These are phyloP conservation scores for Rubroshorea leprosula DNA, from an alignment of 345 rosid species.

Conservation along the genomic window DNA sequence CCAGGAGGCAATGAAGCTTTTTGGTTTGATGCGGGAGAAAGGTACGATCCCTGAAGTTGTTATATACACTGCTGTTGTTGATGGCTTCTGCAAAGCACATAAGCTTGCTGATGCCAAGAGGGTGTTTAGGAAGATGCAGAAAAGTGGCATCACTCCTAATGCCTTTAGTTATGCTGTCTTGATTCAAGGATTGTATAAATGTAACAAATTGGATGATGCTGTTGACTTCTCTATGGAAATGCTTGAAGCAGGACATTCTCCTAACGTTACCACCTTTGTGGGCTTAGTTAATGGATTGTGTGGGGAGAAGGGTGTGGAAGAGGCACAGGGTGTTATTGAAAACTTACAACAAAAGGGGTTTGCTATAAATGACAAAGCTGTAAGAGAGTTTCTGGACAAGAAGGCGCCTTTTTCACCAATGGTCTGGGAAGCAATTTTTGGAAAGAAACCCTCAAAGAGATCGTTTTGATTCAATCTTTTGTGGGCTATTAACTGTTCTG, in stretches of 20 bases:
- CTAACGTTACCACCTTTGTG: conserved; percentile 68
- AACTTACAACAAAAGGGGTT: conserved; percentile 58
- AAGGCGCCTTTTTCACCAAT: conserved; percentile 52
- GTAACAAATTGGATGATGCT: conserved; percentile 58
- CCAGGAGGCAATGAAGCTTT: conserved; percentile 89
- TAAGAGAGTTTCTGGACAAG: conserved; percentile 72
- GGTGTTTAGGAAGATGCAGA: conserved; percentile 78
- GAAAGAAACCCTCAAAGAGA: conserved; percentile 36
- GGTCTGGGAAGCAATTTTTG: conserved; percentile 71
- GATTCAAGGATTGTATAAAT: conserved; percentile 61
- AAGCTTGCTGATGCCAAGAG: conserved; percentile 76
- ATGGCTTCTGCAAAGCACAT: conserved; percentile 80
- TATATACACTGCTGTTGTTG: conserved; percentile 86
- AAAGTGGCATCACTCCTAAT: conserved; percentile 58
- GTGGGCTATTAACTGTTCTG: too few species aligned
- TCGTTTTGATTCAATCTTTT: too few species aligned
- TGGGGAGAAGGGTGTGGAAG: conserved; percentile 55
- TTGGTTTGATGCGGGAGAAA: conserved; percentile 70
- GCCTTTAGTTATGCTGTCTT: conserved; percentile 58
- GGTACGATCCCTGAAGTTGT: conserved; percentile 90
- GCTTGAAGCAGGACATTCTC: conserved; percentile 90
- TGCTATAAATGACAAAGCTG: conserved; percentile 53
- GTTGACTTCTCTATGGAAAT: conserved; percentile 51
- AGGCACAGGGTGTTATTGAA: conserved; percentile 38
- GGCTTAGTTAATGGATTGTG: conserved; percentile 77